These are phyloP conservation scores for Gliomastix tumulicola DNA, from an alignment of 2,329 filamentous ascomycete genomes.

Conservation along the genomic window DNA sequence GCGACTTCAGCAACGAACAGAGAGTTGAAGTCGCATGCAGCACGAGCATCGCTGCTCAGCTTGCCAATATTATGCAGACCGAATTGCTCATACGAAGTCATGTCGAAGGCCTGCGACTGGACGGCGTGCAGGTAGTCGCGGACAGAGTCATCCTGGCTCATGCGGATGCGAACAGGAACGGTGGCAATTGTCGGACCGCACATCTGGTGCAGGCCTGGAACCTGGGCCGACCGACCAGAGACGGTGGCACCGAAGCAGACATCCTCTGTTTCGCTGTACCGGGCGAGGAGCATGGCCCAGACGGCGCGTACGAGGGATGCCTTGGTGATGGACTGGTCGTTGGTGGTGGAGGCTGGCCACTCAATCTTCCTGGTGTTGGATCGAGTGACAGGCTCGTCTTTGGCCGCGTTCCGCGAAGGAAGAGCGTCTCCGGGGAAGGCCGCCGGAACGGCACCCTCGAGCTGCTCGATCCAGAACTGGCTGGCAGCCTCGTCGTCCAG, in stretches of 20 bases:
- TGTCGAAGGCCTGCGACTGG: conserved; percentile 4
- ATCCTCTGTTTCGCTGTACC: conserved; percentile 25
- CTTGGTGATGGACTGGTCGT: conserved; percentile 5
- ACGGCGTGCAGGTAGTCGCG: conserved; percentile 5
- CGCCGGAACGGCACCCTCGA: conserved; percentile 5
- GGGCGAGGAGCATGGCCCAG: conserved; percentile 1
- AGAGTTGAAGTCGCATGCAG: conserved; percentile 8
- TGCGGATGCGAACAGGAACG: conserved; percentile 6
- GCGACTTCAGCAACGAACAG: conserved; percentile 6
- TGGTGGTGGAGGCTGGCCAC: not conserved
- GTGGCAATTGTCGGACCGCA: conserved; percentile 9
- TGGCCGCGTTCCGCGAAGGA: not conserved
- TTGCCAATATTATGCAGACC: conserved; percentile 11
- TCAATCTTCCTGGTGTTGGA: not conserved
- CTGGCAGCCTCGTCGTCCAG: conserved; percentile 6
- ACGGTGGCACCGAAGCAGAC: conserved; percentile 11
- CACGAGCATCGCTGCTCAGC: conserved; percentile 3
- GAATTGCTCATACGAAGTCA: conserved; percentile 8
- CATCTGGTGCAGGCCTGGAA: conserved; percentile 5
- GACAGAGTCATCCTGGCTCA: conserved; percentile 4
- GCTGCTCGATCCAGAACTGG: conserved; percentile 2
- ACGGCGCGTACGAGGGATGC: conserved; percentile 8
- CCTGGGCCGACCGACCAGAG: conserved; percentile 9
- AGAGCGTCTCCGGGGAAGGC: conserved; percentile 3
- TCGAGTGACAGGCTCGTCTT: not conserved